phyloP scores from a whole-genome alignment of 371 early-diverging fungal species.

The Chytridium lagenaria region DNA sequence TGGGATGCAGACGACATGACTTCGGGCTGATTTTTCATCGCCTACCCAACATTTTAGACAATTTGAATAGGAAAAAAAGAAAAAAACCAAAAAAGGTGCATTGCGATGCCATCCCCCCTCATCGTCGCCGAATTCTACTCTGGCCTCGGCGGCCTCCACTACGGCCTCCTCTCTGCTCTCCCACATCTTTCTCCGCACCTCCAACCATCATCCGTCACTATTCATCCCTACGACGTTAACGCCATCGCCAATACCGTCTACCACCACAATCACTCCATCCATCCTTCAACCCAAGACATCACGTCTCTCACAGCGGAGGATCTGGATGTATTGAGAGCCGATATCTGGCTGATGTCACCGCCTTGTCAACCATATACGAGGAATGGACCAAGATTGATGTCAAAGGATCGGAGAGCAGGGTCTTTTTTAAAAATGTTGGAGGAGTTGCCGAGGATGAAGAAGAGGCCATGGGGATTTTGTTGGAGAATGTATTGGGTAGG shows the following conservation, averaged over 20 bases:
- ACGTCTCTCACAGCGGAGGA: constrained; percentile 14
- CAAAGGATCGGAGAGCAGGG: constrained; percentile 23
- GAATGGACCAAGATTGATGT: constrained; percentile 20
- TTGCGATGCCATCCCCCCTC: constrained; percentile 2
- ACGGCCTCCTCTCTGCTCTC: constrained; percentile 51
- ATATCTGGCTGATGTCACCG: constrained; percentile 30
- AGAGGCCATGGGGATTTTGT: constrained; percentile 21
- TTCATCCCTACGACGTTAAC: constrained; percentile 32
- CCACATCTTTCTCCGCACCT: not conserved
- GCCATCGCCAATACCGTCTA: constrained; percentile 28
- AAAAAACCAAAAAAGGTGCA: too few relatives aligned
- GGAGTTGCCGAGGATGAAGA: constrained; percentile 17
- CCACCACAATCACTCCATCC: constrained; percentile 13
- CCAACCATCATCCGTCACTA: constrained; percentile 11
- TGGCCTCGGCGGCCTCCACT: constrained; percentile 60
- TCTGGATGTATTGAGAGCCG: constrained; percentile 13
- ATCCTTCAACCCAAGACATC: constrained; percentile 23
- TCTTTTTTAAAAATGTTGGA: constrained; percentile 27
- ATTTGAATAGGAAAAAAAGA: too few relatives aligned
- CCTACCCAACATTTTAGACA: too few relatives aligned
- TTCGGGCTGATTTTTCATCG: too few relatives aligned
- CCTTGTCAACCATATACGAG: constrained; percentile 41
- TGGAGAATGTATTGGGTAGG: constrained; percentile 37
- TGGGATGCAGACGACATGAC: too few relatives aligned
- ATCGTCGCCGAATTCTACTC: constrained; percentile 56